phyloP scores from a whole-genome alignment of 2,329 filamentous ascomycete species.

The Bipolaris gigantea region DNA sequence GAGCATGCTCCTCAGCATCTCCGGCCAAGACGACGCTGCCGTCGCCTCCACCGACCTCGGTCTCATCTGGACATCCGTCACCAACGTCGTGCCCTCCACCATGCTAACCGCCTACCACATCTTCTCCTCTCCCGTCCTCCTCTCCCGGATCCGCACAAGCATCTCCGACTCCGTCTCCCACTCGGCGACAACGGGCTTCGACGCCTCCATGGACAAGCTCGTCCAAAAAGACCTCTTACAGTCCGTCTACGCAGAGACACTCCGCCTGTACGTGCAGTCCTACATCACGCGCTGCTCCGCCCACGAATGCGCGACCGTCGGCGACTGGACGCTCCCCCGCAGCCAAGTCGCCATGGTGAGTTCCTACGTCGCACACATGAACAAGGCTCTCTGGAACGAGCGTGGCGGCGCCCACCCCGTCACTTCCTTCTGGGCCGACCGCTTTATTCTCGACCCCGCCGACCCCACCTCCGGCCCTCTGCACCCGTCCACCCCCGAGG shows the following conservation, averaged over 20 bases:
- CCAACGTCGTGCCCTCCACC: neutral
- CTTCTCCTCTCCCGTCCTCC: neutral
- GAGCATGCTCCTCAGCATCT: neutral
- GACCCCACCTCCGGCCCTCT: neutral
- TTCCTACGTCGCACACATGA: no score
- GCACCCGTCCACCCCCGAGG: neutral
- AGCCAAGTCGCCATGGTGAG: no score
- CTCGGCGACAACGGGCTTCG: neutral
- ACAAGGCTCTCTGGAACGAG: no score
- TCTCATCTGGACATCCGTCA: neutral
- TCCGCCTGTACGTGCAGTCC: no score
- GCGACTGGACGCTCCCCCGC: no score
- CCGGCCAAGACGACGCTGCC: neutral
- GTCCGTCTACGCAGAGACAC: neutral
- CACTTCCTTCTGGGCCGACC: neutral
- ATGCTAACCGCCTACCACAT: neutral
- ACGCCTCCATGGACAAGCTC: neutral
- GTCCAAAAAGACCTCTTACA: neutral
- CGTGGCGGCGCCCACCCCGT: neutral
- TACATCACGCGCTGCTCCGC: no score
- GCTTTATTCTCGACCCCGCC: neutral
- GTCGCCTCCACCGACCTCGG: slow-evolving; percentile 1
- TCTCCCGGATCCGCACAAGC: neutral
- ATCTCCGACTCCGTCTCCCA: neutral
- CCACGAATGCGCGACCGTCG: no score